Conservation (phyloP, 768 basidiomycete species). For the Phlebiopsis flavidoalba region DNA sequence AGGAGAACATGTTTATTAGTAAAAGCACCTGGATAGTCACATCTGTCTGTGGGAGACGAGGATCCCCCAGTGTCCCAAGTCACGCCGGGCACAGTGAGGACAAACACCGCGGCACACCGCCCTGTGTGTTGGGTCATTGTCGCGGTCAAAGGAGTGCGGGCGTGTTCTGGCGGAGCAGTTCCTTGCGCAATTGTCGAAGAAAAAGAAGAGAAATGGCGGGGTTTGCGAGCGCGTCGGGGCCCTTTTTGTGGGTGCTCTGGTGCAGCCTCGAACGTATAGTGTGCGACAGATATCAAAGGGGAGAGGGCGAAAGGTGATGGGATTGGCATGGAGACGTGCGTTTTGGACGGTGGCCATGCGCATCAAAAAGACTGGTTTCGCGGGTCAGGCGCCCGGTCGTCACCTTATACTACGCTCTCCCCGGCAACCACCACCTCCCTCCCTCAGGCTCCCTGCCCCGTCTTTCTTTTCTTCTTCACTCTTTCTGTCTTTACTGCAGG, state of each 20-base stretch:
- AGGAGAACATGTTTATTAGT: neutral
- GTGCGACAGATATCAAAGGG: conserved; percentile 1
- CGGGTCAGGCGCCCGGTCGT: neutral
- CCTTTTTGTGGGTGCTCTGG: neutral
- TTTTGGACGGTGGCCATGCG: neutral
- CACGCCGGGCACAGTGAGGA: too few species aligned
- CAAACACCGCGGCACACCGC: neutral
- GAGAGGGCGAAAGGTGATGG: conserved; percentile 1
- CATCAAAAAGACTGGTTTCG: conserved; percentile 7
- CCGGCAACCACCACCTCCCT: neutral
- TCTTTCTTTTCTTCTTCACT: conserved; percentile 16
- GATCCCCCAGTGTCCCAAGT: neutral
- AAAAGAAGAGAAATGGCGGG: neutral
- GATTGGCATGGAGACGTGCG: conserved; percentile 19
- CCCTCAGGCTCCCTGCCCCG: conserved; percentile 7
- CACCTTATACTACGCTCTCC: conserved; percentile 6
- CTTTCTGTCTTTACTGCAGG: conserved; percentile 34
- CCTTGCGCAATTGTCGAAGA: neutral
- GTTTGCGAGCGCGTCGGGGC: neutral
- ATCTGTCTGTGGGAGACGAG: neutral
- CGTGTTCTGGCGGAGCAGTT: neutral
- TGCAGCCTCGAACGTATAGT: neutral
- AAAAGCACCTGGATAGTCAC: neutral
- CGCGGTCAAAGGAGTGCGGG: neutral
- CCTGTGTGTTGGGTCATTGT: neutral